Evolutionary conservation across 2,329 filamentous ascomycete species (phyloP), one percentile per base, ranked within the genome.

Genomic region (Pezizomycotina sp.): DNA sequence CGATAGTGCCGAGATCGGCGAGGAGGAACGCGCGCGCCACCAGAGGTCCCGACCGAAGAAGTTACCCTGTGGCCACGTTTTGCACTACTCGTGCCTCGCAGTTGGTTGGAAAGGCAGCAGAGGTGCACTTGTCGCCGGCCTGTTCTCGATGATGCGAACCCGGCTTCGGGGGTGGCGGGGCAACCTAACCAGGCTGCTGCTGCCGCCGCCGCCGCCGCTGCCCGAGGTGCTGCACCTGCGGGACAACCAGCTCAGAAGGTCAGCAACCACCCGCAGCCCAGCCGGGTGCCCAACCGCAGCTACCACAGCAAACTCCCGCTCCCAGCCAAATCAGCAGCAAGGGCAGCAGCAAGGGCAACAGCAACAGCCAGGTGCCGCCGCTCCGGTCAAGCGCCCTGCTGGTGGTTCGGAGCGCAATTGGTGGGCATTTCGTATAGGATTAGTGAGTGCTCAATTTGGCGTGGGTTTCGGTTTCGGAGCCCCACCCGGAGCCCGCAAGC

Each of bases 91-190:
- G 30, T 98, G 89, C 56, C 69, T 98, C 39, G 89, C 58, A 92
- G 84, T 56, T 98, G 89, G 89, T 67, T 98, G 18, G 89, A 98
- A 62, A 69, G 89, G 47, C 89, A 98, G 57, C 89, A 98, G 60
- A 84, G 92, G 21, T 98, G 89, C 5, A 98, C 83, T 2, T 98
- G 89, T 56, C 73, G 89, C 49, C 71, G 79, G 32, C 75, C 86
- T 10, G 89, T 92, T 10, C 62, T 82, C 23, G 66, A 67, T 2
- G 59, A 52, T n/a, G n/a, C n/a, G n/a, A n/a, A 36, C 4, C 31
- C 35, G 30, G 7, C 12, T 21, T n/a, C n/a, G n/a, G n/a, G n/a
- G n/a, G n/a, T n/a, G n/a, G 9, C 30, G 16, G n/a, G 8, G 22
- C 12, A n/a, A n/a, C n/a, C n/a, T n/a, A n/a, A n/a, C n/a, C n/a